Percentiles rank a stretch among this genome's conserved stretches.
Conservation (phyloP, 441 rosid species). For the Melastoma candidum region DNA sequence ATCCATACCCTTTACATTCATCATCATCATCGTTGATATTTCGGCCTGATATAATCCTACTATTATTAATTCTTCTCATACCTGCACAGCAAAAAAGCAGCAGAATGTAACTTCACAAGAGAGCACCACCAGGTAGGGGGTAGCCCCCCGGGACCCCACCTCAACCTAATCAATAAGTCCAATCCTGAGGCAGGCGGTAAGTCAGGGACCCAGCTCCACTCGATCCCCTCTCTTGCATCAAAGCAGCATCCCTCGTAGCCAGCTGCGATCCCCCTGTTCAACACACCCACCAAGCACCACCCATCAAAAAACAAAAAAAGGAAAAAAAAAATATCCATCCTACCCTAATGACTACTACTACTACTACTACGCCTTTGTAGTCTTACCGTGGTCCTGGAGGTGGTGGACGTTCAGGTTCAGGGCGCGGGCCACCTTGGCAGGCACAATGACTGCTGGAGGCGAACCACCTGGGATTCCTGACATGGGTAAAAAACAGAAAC, state of each 20-base stretch:
- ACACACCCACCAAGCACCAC: too few species aligned
- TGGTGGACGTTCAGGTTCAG: slow-evolving; percentile 28
- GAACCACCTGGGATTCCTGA: slow-evolving; percentile 26
- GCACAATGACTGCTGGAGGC: slow-evolving; percentile 21
- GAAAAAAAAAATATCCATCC: not conserved
- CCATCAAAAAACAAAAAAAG: too few species aligned
- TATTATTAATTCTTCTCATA: too few species aligned
- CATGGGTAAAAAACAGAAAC: not conserved
- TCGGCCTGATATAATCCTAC: too few species aligned
- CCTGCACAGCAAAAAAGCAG: too few species aligned
- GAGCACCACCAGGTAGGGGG: too few species aligned
- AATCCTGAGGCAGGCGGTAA: slow-evolving; percentile 47
- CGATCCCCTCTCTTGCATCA: slow-evolving; percentile 28
- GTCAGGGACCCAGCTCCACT: slow-evolving; percentile 23
- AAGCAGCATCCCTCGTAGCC: slow-evolving; percentile 31
- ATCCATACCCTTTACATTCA: too few species aligned
- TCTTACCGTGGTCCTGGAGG: slow-evolving; percentile 35
- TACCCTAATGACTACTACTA: not conserved
- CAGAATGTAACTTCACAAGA: too few species aligned
- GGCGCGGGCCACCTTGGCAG: slow-evolving; percentile 46
- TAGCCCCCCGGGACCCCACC: too few species aligned
- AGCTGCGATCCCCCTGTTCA: slow-evolving; percentile 4
- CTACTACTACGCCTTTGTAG: not conserved
- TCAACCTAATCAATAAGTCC: slow-evolving; percentile 34
- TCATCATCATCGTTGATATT: too few species aligned